Conservation (phyloP, 352 stramenopile species). For the Stephanocyclus meneghinianus region DNA sequence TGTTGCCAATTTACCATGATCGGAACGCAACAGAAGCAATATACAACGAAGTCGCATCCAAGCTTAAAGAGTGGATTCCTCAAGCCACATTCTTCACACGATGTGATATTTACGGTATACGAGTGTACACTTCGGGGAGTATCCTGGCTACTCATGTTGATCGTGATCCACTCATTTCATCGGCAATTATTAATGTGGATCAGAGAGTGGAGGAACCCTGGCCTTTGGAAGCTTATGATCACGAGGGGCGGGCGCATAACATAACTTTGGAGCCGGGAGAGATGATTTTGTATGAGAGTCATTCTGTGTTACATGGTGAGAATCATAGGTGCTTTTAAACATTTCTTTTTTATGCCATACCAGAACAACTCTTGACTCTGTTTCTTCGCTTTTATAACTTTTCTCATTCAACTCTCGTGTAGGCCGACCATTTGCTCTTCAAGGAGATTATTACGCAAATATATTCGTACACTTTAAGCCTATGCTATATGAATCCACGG, state of each 20-base stretch:
- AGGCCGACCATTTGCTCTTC: constrained; percentile 50
- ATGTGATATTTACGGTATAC: constrained; percentile 78
- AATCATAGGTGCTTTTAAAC: neutral
- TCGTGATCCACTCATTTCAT: constrained; percentile 71
- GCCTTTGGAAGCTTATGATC: constrained; percentile 85
- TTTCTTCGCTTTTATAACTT: neutral
- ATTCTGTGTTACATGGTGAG: constrained; percentile 77
- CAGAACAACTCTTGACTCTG: neutral
- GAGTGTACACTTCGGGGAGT: constrained; percentile 59
- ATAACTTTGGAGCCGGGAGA: constrained; percentile 82
- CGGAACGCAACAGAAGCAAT: constrained; percentile 15
- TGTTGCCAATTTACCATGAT: neutral
- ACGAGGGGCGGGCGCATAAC: constrained; percentile 81
- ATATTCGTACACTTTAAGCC: constrained; percentile 66
- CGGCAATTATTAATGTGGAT: constrained; percentile 82
- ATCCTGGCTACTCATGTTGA: constrained; percentile 82
- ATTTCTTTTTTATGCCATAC: neutral
- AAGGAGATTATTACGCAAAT: constrained; percentile 62
- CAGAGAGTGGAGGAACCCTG: constrained; percentile 71
- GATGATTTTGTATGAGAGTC: constrained; percentile 84
- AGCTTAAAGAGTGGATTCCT: constrained; percentile 24
- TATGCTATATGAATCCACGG: neutral
- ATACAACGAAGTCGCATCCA: constrained; percentile 15
- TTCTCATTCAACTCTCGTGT: neutral
- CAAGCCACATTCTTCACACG: constrained; percentile 16